Percentiles rank a stretch among this genome's conserved stretches.
These are phyloP conservation scores for Parastagonospora nodorum DNA, from an alignment of 2,329 filamentous ascomycete species.

Conservation along the genomic window DNA sequence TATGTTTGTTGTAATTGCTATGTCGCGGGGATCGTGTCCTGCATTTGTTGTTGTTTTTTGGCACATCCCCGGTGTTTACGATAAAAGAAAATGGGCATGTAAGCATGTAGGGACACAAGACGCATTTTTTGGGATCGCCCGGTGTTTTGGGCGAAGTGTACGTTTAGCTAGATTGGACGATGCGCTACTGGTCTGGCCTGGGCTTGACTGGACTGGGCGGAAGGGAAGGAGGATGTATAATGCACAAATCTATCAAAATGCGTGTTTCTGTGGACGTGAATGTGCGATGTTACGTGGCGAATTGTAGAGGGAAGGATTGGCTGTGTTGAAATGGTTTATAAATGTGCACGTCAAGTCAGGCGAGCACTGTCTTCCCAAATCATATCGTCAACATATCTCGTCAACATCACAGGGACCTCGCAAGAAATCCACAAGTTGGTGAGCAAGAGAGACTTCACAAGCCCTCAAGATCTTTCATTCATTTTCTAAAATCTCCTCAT, in stretches of 20 bases:
- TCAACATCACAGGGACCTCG: too few relatives aligned
- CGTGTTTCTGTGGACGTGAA: too few relatives aligned
- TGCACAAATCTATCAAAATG: too few relatives aligned
- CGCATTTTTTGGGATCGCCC: constrained; percentile 1
- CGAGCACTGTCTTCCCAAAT: too few relatives aligned
- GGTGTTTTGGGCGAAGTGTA: background rate
- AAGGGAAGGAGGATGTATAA: too few relatives aligned
- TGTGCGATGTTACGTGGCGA: too few relatives aligned
- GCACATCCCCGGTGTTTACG: constrained; percentile 19
- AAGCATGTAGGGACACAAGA: constrained; percentile 1
- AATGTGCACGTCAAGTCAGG: too few relatives aligned
- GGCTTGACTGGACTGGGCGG: too few relatives aligned
- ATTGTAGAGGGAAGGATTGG: too few relatives aligned
- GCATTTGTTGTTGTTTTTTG: constrained; percentile 5
- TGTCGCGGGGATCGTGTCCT: constrained; percentile 13
- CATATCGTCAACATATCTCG: too few relatives aligned
- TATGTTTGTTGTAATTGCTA: constrained; percentile 28
- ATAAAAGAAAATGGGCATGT: constrained; percentile 21
- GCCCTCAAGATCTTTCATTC: background rate
- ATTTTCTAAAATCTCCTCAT: background rate
- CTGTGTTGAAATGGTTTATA: too few relatives aligned
- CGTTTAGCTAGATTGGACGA: background rate
- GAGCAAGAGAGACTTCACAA: background rate
- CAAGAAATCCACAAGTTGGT: background rate
- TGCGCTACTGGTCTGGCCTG: too few relatives aligned